phyloP scores from a whole-genome alignment of 169 alveolate species.

The Eimeria necatrix region DNA sequence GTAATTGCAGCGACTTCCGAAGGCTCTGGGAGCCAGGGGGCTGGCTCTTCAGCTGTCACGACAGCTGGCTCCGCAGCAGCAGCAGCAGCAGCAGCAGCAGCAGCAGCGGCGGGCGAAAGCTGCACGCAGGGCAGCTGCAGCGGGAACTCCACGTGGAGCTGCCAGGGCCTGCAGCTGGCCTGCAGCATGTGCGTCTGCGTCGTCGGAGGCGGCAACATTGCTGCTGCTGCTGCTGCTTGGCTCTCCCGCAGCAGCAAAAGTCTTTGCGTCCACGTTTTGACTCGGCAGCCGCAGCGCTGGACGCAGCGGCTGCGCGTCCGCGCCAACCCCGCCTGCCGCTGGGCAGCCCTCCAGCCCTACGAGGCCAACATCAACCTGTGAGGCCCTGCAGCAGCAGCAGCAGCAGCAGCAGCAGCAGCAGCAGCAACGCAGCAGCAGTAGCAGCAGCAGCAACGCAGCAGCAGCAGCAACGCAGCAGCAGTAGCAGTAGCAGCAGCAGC shows the following conservation, averaged over 20 bases:
- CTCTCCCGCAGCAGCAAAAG: constrained; percentile 5
- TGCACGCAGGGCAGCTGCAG: constrained; percentile 13
- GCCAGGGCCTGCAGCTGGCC: constrained; percentile 4
- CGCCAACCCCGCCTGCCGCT: neutral
- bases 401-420: neutral
- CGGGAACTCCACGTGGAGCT: neutral
- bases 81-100: neutral
- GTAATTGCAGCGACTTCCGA: too few relatives aligned
- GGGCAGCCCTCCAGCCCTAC: neutral
- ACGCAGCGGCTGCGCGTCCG: neutral
- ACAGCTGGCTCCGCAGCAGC: neutral
- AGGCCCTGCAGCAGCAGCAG: neutral
- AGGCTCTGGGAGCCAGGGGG: too few relatives aligned
- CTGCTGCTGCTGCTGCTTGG: constrained; percentile 37
- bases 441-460: constrained; percentile 1
- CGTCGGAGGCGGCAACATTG: constrained; percentile 66
- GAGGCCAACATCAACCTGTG: neutral
- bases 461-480: constrained; percentile 1
- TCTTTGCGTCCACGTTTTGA: constrained; percentile 43
- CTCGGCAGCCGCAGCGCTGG: constrained; percentile 32
- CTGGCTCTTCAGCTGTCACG: too few relatives aligned
- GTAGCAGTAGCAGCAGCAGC: neutral
- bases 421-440: neutral
- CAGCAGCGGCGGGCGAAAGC: neutral
- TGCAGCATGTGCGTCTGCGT: constrained; percentile 25